Percentiles rank a stretch among this genome's conserved stretches.
Conservation (phyloP, 306 rosid genomes). For the Glycyrrhiza uralensis region DNA sequence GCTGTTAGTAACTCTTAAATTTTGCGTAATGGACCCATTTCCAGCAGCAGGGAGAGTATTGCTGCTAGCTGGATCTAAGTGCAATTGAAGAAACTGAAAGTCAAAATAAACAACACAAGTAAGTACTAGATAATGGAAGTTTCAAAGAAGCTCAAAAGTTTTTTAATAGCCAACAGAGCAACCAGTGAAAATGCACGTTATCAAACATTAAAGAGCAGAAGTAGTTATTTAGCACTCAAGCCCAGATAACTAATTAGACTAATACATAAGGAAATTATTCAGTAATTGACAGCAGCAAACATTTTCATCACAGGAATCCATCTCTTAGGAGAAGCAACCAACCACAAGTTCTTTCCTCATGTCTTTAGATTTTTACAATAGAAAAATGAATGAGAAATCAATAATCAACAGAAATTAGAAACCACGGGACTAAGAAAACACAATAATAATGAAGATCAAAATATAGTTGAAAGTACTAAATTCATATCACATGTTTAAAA, state of each 20-base stretch:
- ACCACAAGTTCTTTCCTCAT: background rate
- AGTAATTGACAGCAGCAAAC: slow-evolving; percentile 22
- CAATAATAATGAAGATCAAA: background rate
- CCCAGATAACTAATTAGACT: slow-evolving; percentile 12
- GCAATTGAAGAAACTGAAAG: slow-evolving; percentile 90
- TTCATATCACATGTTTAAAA: slow-evolving; percentile 4
- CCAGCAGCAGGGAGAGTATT: slow-evolving; percentile 69
- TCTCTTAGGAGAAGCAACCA: slow-evolving; percentile 9
- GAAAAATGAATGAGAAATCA: background rate
- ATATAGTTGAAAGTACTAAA: background rate
- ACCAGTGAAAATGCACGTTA: background rate
- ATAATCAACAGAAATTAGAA: background rate
- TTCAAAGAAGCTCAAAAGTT: slow-evolving; percentile 21
- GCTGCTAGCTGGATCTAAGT: slow-evolving; percentile 89
- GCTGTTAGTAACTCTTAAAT: slow-evolving; percentile 81
- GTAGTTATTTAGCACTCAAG: slow-evolving; percentile 7
- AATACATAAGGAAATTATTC: slow-evolving; percentile 2
- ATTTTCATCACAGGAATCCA: slow-evolving; percentile 1
- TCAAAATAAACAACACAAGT: slow-evolving; percentile 36
- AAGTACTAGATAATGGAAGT: slow-evolving; percentile 30
- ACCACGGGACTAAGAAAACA: slow-evolving; percentile 2
- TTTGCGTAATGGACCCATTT: slow-evolving; percentile 72
- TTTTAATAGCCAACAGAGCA: slow-evolving; percentile 21
- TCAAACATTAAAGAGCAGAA: background rate
- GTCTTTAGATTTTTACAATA: background rate